Evolutionary conservation across 108 stramenopile genomes (phyloP), one percentile per base, ranked within the genome.

Genomic region (Hondaea fermentalgiana): DNA sequence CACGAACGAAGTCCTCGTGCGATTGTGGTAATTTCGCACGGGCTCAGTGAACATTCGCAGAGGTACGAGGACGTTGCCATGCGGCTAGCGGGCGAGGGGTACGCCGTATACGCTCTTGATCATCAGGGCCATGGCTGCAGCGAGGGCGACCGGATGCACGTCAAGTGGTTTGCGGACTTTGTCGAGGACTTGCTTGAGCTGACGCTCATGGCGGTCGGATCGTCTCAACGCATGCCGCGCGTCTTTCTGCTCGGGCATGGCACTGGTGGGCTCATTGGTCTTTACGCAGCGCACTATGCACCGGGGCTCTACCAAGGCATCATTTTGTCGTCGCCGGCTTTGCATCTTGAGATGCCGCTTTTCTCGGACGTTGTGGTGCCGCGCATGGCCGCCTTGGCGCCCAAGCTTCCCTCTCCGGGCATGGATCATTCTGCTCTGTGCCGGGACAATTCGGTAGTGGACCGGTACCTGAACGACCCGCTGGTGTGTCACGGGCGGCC

Each of bases 391-490:
- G 12, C 76, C 16, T 5, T 58, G 6, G 21, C 42, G 59, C 87
- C 87, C 10, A 88, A 88, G 60, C 59, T 60, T 5, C 87, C 57
- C 1, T 4, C 19, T 16, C 28, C 58, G 12, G 57, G 12, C 17
- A 6, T 88, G 5, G 25, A 58, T 35, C 4, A 25, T 5, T 35
- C 2, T 5, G 12, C 57, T 5, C 23, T 88, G 5, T 60, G 58
- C 5, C 58, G 87, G 5, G 87, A 88, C 47, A 21, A 10, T 6
- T 17, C 87, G 14, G 87, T 88, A 19, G 28, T 88, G 12, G 87
- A 88, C 28, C 58, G 28, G 17, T 88, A 88, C 60, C 43, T 60
- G n/a, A 88, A 88, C 59, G 87, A 88, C 23, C 87, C 87, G 12
- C 87, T 88, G 21, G 87, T 88, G 58, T 88, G 28, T 57, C 57